These are phyloP conservation scores for Aspergillus aculeatinus DNA, from an alignment of 2,329 filamentous ascomycete genomes.

Conservation along the genomic window DNA sequence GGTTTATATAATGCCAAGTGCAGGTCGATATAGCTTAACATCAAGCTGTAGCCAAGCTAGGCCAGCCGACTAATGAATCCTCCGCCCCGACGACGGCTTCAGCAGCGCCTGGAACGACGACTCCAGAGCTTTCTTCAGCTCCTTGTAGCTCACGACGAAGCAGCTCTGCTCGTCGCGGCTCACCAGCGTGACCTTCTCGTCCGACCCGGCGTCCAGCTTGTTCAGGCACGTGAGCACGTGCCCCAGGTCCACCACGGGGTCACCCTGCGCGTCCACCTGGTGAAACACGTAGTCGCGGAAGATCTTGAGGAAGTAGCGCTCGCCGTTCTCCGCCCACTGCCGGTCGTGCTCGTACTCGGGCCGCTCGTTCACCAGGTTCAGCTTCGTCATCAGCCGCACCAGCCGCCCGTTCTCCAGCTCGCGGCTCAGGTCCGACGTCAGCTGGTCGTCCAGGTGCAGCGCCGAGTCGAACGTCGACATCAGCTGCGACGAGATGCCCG, in stretches of 20 bases:
- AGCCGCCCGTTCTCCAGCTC: conserved; percentile 90
- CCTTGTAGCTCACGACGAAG: conserved; percentile 85
- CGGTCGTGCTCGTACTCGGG: conserved; percentile 76
- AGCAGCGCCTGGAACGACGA: conserved; percentile 60
- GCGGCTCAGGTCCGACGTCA: conserved; percentile 68
- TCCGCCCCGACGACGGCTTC: conserved; percentile 37
- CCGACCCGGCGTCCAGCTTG: conserved; percentile 85
- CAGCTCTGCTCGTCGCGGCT: conserved; percentile 88
- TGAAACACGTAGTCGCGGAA: conserved; percentile 98
- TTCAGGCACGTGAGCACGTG: conserved; percentile 86
- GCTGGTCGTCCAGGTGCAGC: conserved; percentile 75
- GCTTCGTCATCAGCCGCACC: conserved; percentile 76
- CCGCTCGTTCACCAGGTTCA: conserved; percentile 85
- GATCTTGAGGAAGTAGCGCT: conserved; percentile 87
- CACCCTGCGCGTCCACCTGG: conserved; percentile 81
- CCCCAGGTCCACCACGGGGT: conserved; percentile 79
- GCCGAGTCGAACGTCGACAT: conserved; percentile 72
- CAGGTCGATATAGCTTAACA: background rate
- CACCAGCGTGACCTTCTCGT: conserved; percentile 81
- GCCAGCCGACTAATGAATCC: conserved; percentile 29
- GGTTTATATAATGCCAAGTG: no score
- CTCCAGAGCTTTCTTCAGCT: conserved; percentile 69
- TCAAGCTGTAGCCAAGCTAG: no score
- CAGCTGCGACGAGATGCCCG: conserved; percentile 74
- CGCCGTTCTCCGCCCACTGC: conserved; percentile 87